These are phyloP conservation scores for Claviceps citrina DNA, from an alignment of 2,329 filamentous ascomycete species.

Conservation along the genomic window DNA sequence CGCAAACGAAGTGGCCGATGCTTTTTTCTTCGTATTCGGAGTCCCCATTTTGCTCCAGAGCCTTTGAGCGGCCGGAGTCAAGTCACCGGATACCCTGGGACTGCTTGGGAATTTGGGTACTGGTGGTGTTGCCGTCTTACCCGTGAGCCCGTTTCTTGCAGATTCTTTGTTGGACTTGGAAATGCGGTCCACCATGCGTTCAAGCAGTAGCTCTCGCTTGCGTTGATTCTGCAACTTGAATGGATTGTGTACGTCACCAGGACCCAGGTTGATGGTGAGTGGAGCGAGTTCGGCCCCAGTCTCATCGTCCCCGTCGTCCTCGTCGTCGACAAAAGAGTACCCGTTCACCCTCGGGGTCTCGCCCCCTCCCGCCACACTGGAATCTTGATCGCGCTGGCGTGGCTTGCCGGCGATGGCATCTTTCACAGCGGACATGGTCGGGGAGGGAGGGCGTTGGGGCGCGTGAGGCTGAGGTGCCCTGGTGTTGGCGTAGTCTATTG, in stretches of 20 bases:
- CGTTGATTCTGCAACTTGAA: slow-evolving; percentile 66
- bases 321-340: slow-evolving; percentile 86
- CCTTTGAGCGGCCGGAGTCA: slow-evolving; percentile 62
- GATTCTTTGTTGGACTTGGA: slow-evolving; percentile 54
- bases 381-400: slow-evolving; percentile 46
- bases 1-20: slow-evolving; percentile 18
- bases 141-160: slow-evolving; percentile 42
- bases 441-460: slow-evolving; percentile 47
- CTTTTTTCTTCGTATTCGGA: slow-evolving; percentile 23
- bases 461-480: slow-evolving; percentile 44
- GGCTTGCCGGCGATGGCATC: slow-evolving; percentile 69
- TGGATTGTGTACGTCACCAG: slow-evolving; percentile 52
- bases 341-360: slow-evolving; percentile 88
- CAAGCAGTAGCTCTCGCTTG: slow-evolving; percentile 65
- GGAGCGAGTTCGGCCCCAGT: slow-evolving; percentile 11
- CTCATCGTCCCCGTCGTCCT: slow-evolving; percentile 49
- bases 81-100: slow-evolving; percentile 36
- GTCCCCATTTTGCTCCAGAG: slow-evolving; percentile 47
- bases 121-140: slow-evolving; percentile 42
- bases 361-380: slow-evolving; percentile 37
- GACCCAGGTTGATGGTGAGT: slow-evolving; percentile 40
- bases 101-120: slow-evolving; percentile 58
- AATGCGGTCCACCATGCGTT: slow-evolving; percentile 73
- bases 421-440: slow-evolving; percentile 68
- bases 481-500: slow-evolving; percentile 71